phyloP scores from a whole-genome alignment of 768 basidiomycete genomes.

The Sporobolomyces phaffii region DNA sequence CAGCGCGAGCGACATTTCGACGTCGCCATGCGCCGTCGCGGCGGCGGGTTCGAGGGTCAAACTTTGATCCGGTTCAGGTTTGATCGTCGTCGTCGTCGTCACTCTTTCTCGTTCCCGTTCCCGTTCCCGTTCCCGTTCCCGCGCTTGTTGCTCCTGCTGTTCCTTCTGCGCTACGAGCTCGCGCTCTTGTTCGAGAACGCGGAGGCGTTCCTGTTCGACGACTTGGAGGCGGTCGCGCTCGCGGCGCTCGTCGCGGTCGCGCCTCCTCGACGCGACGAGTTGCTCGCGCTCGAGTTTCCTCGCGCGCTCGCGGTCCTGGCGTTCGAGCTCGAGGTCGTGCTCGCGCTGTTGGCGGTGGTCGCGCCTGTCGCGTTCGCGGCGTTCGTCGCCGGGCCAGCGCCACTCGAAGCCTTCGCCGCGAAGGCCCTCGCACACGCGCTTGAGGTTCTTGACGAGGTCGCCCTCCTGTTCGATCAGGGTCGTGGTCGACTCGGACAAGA shows the following conservation, averaged over 20 bases:
- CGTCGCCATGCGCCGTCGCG: not conserved
- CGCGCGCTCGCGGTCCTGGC: not conserved
- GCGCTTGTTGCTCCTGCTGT: not conserved
- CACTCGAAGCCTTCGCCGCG: slow-evolving; percentile 40
- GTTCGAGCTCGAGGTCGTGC: not conserved
- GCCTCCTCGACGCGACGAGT: not conserved
- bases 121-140: not conserved
- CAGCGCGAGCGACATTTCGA: not conserved
- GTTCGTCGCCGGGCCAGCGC: slow-evolving; percentile 37
- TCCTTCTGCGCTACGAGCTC: not conserved
- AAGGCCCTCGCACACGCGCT: slow-evolving; percentile 32
- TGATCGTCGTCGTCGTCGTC: not conserved
- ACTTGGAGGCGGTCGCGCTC: not conserved
- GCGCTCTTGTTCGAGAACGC: not conserved
- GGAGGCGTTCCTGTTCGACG: not conserved
- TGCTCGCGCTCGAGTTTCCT: not conserved
- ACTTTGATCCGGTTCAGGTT: not conserved
- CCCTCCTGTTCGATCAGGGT: slow-evolving; percentile 41
- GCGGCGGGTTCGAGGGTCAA: not conserved
- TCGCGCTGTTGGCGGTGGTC: slow-evolving; percentile 1
- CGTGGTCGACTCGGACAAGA: slow-evolving; percentile 33
- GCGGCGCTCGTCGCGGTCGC: not conserved
- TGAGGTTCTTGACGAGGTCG: slow-evolving; percentile 28
- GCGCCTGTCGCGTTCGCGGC: not conserved
- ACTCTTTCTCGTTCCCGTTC: not conserved